A percentile compares a stretch with the other conserved stretches of the same genome.
Conservation (phyloP, 2,329 filamentous ascomycete species). For the Fusarium nurragi region DNA sequence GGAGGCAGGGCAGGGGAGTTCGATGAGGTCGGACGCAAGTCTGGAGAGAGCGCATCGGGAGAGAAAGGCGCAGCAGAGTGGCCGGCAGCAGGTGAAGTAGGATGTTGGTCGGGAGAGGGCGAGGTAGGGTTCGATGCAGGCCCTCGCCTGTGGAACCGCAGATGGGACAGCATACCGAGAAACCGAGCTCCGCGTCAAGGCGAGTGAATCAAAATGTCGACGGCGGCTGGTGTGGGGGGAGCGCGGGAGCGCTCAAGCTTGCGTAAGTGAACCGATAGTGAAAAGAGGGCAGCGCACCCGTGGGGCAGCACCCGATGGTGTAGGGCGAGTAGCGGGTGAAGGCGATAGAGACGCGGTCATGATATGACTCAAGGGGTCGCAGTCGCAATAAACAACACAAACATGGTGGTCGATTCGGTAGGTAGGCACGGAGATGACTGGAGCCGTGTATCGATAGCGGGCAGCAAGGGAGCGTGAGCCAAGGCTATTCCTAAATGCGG, state of each 20-base stretch:
- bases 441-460: slow-evolving; percentile 26
- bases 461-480: slow-evolving; percentile 19
- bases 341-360: slow-evolving; percentile 41
- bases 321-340: slow-evolving; percentile 32
- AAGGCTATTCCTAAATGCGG: slow-evolving; percentile 11
- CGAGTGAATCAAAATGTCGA: slow-evolving; percentile 37
- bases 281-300: slow-evolving; percentile 31
- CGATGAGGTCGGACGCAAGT: slow-evolving; percentile 49
- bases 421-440: slow-evolving; percentile 14
- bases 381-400: slow-evolving; percentile 34
- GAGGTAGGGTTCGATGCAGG: slow-evolving; percentile 63
- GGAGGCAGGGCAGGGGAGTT: slow-evolving; percentile 55
- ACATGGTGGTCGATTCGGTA: slow-evolving; percentile 37
- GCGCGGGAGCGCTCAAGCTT: slow-evolving; percentile 26
- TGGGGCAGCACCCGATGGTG: slow-evolving; percentile 34
- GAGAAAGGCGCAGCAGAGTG: slow-evolving; percentile 55
- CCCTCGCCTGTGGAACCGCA: slow-evolving; percentile 67
- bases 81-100: slow-evolving; percentile 51
- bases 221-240: slow-evolving; percentile 30
- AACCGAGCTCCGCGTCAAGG: slow-evolving; percentile 33
- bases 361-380: slow-evolving; percentile 43
- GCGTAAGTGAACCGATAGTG: slow-evolving; percentile 29
- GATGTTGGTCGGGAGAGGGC: slow-evolving; percentile 60
- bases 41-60: slow-evolving; percentile 53
- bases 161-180: slow-evolving; percentile 60